Conservation (phyloP, 2,329 filamentous ascomycete species). For the Fusarium succisae region DNA sequence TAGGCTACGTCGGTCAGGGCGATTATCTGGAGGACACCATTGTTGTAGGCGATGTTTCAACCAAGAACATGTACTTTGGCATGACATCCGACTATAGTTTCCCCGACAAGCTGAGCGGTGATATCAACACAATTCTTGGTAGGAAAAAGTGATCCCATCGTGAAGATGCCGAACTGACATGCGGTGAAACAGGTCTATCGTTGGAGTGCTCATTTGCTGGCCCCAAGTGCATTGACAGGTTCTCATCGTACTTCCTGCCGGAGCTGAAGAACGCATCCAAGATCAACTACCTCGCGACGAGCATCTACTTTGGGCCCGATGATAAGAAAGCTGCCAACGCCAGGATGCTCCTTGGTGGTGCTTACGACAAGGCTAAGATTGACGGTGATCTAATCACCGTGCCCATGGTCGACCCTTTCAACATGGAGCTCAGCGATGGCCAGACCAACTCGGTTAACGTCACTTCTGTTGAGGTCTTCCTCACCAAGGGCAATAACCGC, state of each 20-base stretch:
- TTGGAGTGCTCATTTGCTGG: not conserved
- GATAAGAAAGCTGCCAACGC: not conserved
- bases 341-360: not conserved
- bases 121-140: not conserved
- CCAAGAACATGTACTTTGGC: conserved; percentile 4
- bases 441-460: not conserved
- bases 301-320: not conserved
- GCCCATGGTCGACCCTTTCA: not conserved
- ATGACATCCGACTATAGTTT: not conserved
- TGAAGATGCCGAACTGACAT: not conserved
- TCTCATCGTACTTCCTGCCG: not conserved
- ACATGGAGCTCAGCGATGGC: rapidly evolving
- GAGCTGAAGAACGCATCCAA: conserved; percentile 2
- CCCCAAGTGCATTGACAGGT: not conserved
- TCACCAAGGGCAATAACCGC: not conserved
- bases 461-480: not conserved
- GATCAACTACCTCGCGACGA: not conserved
- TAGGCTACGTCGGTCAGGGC: not conserved
- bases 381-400: not conserved
- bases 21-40: not conserved
- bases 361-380: conserved; percentile 3
- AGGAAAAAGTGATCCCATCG: rapidly evolving
- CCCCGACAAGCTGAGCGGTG: not conserved
- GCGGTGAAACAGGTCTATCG: not conserved
- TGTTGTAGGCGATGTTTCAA: not conserved